Evolutionary conservation across 352 stramenopile genomes (phyloP), one percentile per base, ranked within the genome.

Genomic region (Phytophthora capsici): DNA sequence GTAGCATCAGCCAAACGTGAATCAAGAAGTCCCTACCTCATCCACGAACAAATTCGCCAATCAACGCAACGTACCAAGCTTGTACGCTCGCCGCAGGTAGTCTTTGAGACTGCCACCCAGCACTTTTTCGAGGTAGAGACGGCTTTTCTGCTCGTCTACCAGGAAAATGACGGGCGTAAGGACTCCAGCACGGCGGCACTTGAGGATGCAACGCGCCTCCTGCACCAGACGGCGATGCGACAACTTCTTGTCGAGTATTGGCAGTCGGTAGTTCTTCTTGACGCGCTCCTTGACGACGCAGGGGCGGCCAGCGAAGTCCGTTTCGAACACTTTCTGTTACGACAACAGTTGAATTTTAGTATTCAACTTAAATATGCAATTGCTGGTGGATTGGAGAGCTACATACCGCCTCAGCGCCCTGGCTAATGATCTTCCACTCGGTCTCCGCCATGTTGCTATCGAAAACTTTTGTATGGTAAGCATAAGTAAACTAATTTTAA

Each of bases 251-350:
- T 94, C 86, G 20, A 94, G 78, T 43, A 89, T 73, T 5, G 84
- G 75, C 62, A 94, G 64, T 0, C 86, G 84, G 61, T 94, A 94
- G 46, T 69, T 72, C 72, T 94, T 94, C 72, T 91, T 90, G 45
- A 94, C 66, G 63, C 86, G 86, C 69, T 94, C 86, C 68, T 94
- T 94, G 64, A 94, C 78, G 47, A 94, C 72, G 55, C 86, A 93
- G 22, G 82, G 49, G 10, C 82, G 82, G 17, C 84, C 84, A 19
- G 63, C 58, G 44, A 94, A 91, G 34, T 75, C 71, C 16, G 80
- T 91, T 65, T 87, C 83, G 50, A 89, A 94, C 19, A 94, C 78
- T 81, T 90, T 90, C 86, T 93, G 52, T 17, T 19, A 6, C 2
- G 19, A 62, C 38, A 22, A 26, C 3, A 51, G n/a, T n/a, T n/a